Evolutionary conservation across 2,329 filamentous ascomycete species (phyloP), one percentile per base, ranked within the genome.

Genomic region (Fusarium lyarnte): DNA sequence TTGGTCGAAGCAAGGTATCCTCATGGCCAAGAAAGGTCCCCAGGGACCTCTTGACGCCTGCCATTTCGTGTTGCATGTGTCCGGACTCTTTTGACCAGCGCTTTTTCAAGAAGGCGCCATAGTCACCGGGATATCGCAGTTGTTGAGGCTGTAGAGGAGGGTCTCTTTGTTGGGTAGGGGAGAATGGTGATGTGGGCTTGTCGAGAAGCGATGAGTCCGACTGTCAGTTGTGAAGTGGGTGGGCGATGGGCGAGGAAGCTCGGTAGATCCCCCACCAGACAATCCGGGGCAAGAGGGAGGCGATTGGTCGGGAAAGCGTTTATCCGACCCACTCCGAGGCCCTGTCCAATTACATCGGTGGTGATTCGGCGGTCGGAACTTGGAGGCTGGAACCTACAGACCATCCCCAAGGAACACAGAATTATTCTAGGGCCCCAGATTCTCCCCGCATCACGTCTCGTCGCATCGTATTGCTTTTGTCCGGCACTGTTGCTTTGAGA

Each of bases 31-130:
- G 76, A 75, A 82, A 79, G 52, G 79, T 73, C 62, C 77, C 73
- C n/a, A 82, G 78, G 19, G 81, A 76, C 77, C 84, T 79, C 76
- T 85, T 85, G 61, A 84, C 78, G 59, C 83, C 83, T 19, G 82
- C 81, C 71, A 81, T 81, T 53, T 74, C 66, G 59, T 57, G 43
- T 21, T 42, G 55, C 27, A 62, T 59, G 19, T 47, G 29, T 47
- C 43, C 63, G 70, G 74, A 58, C 66, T 74, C 64, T 19, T 35
- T 77, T 77, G 76, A 72, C 72, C 72, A 70, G 67, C 53, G 57
- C 27, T 42, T 16, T 33, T 55, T 65, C 52, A 73, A 38, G 58
- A 47, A 45, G 55, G 55, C 57, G 63, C 70, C 75, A 77, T 77
- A 54, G 10, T 58, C 49, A 49, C 29, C 29, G 19, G 16, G 16